phyloP scores from a whole-genome alignment of 148 eudicot species.

The Vaccinium macrocarpon region DNA sequence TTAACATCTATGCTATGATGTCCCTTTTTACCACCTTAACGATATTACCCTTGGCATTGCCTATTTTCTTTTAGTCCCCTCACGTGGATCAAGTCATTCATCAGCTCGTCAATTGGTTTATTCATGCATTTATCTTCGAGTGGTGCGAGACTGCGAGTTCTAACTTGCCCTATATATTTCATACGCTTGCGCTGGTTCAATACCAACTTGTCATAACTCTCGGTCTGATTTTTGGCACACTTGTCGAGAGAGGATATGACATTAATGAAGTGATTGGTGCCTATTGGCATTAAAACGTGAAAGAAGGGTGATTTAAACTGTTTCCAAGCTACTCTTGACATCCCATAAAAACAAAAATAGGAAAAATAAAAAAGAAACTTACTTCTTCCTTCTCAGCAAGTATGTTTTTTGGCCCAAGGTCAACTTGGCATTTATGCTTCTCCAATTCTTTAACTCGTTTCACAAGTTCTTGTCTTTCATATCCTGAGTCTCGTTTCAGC shows the following conservation, averaged over 20 bases:
- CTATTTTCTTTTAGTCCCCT: neutral
- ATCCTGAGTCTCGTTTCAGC: constrained; percentile 12
- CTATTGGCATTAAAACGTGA: neutral
- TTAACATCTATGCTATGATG: neutral
- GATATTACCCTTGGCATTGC: neutral
- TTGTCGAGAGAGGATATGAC: neutral
- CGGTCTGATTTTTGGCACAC: neutral
- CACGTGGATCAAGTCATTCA: neutral
- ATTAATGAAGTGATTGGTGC: neutral
- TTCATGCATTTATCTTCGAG: neutral
- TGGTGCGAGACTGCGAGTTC: neutral
- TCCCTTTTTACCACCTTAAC: neutral
- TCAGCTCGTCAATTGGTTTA: neutral
- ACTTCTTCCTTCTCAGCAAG: neutral
- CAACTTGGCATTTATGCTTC: neutral
- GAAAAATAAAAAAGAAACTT: neutral
- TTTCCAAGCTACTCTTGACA: neutral
- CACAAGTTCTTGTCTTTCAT: neutral
- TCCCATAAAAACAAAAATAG: neutral
- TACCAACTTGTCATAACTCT: neutral
- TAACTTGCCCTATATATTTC: neutral
- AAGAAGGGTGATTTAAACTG: neutral
- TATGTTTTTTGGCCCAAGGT: neutral
- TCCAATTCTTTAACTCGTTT: neutral
- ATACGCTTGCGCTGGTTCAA: neutral